Evolutionary conservation across 2,329 filamentous ascomycete genomes (phyloP), one percentile per base, ranked within the genome.

Genomic region (Aspergillaceae sp.): DNA sequence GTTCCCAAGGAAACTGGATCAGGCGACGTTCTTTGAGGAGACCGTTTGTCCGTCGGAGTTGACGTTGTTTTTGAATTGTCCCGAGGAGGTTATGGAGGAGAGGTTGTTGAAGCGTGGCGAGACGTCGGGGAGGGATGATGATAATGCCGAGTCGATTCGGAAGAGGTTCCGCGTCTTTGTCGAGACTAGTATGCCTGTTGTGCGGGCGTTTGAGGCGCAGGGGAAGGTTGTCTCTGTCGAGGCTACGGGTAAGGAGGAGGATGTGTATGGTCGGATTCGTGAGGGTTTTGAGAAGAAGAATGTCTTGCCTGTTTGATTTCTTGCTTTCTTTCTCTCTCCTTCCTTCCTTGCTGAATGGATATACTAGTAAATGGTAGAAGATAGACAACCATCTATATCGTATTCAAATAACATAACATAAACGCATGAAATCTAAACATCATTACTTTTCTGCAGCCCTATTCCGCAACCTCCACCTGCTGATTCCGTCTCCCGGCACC

Each of bases 131-230:
- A 79, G 92, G 53, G 75, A 84, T 43, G 92, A 98, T 68, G 92
- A 98, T 72, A 98, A 98, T 65, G 84, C 82, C 46, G 92, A 95
- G 71, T 89, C 83, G 61, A 98, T 97, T 67, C 84, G 86, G 74
- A 98, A 98, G 83, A 80, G 92, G 47, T 98, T 98, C 77, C 83
- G 82, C 63, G 90, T 85, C 3, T 98, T 97, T 64, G 74, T 94
- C 58, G 89, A 97, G 70, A 95, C 89, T 2, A 95, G 88, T 71
- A 96, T 97, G 91, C 92, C 92, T 28, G 92, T 97, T 41, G 88
- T 98, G 45, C 78, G 94, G 57, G 80, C 87, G 65, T 97, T 86
- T 66, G 82, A 84, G 61, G 74, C 75, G 59, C 75, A 90, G 70
- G 82, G 79, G 58, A 83, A 83, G 63, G 88, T 97, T 10, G 79